Conservation (phyloP, 1,284 basidiomycete species). For the Leccinum fallax region DNA sequence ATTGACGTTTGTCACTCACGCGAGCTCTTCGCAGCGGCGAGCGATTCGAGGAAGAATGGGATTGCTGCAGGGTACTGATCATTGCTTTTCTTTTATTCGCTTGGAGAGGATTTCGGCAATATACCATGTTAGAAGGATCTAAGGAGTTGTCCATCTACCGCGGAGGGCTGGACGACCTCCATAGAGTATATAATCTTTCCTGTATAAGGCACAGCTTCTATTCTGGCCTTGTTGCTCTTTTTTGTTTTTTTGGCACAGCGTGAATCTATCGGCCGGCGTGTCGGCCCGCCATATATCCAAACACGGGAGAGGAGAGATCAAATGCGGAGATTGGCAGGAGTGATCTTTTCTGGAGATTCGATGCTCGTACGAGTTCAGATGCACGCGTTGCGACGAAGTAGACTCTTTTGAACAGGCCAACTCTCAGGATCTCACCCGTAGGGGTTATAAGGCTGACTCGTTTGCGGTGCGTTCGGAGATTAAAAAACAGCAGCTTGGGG, state of each 20-base stretch:
- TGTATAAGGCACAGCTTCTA: neutral
- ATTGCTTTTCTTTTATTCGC: neutral
- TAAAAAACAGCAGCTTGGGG: neutral
- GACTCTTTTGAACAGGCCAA: neutral
- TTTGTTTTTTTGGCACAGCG: neutral
- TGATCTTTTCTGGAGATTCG: neutral
- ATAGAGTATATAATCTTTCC: neutral
- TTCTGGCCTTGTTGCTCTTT: neutral
- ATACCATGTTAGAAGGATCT: neutral
- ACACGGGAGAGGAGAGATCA: neutral
- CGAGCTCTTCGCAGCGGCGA: conserved; percentile 56
- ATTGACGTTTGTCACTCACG: conserved; percentile 8
- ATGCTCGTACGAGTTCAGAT: neutral
- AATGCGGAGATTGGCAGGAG: neutral
- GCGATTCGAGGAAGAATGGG: conserved; percentile 84
- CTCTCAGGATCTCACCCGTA: neutral
- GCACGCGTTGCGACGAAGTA: neutral
- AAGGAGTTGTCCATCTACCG: neutral
- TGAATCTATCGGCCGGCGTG: neutral
- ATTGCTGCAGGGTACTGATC: conserved; percentile 76
- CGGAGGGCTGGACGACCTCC: neutral
- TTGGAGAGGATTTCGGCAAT: neutral
- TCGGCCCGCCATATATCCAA: neutral
- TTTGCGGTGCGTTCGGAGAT: neutral
- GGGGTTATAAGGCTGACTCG: neutral